A percentile compares a stretch with the other conserved stretches of the same genome.
Evolutionary conservation across 2,329 filamentous ascomycete genomes (phyloP).

Genomic region (Cercospora sesami): DNA sequence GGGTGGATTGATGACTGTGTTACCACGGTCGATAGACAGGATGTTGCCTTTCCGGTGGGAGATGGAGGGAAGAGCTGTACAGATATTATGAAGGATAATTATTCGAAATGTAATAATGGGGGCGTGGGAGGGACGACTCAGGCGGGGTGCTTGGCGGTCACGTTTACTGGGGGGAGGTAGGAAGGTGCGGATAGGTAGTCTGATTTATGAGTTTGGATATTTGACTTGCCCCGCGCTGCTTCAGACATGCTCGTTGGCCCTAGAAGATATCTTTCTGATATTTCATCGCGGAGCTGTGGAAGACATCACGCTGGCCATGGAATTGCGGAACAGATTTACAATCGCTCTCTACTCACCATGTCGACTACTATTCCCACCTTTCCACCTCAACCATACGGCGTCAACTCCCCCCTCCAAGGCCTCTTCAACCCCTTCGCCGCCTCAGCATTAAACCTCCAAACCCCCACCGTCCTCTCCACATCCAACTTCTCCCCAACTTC

Average conservation of each 20-base stretch:
- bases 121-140: not conserved
- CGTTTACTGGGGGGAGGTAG: not conserved
- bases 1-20: not conserved
- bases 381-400: constrained; percentile 20
- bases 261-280: no score
- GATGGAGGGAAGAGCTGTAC: not conserved
- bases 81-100: not conserved
- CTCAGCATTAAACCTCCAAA: constrained; percentile 65
- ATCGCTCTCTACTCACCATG: no score
- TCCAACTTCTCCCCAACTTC: constrained; percentile 49
- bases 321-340: no score
- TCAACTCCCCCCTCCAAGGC: constrained; percentile 36
- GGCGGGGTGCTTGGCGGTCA: not conserved
- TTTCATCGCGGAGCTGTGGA: no score
- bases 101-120: not conserved
- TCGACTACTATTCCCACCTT: no score
- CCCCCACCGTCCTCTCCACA: constrained; percentile 62
- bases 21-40: not conserved
- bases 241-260: no score
- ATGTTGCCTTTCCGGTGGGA: not conserved
- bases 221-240: not conserved
- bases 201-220: not conserved
- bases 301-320: no score
- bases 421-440: constrained; percentile 41
- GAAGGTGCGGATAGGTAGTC: not conserved